Evolutionary conservation across 148 eudicot species (phyloP).

Genomic region (Rhododendron simsii): DNA sequence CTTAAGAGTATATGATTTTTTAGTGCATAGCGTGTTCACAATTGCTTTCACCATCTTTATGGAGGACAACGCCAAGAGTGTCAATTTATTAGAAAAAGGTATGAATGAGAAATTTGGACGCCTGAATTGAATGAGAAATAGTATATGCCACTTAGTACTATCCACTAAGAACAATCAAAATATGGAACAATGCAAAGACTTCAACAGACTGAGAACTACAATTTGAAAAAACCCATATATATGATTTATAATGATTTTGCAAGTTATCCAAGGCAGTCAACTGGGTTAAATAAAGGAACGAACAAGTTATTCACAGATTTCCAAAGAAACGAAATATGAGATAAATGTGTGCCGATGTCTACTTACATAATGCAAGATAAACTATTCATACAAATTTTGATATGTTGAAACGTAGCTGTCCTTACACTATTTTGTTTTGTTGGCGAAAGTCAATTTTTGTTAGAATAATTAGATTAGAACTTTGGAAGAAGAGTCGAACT

Average conservation of each 20-base stretch:
- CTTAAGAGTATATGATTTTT: background rate
- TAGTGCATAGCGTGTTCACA: background rate
- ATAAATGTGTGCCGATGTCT: background rate
- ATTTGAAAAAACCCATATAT: background rate
- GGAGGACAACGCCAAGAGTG: constrained; percentile 21
- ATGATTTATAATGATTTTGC: background rate
- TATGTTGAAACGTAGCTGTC: background rate
- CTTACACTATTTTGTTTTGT: background rate
- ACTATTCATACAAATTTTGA: background rate
- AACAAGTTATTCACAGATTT: background rate
- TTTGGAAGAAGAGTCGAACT: background rate
- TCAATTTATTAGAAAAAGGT: constrained; percentile 32
- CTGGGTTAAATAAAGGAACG: background rate
- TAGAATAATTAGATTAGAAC: too few species aligned
- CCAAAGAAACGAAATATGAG: background rate
- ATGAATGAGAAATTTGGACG: constrained; percentile 6
- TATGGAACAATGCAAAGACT: background rate
- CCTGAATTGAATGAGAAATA: constrained; percentile 3
- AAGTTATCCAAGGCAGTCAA: background rate
- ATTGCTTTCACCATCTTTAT: constrained; percentile 19
- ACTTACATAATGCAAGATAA: background rate
- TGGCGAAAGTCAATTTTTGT: background rate
- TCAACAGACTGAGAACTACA: background rate
- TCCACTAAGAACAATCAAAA: background rate
- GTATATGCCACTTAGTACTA: too few species aligned